These are phyloP conservation scores for Diaporthe sp. DNA, from an alignment of 2,329 filamentous ascomycete genomes.

Conservation along the genomic window DNA sequence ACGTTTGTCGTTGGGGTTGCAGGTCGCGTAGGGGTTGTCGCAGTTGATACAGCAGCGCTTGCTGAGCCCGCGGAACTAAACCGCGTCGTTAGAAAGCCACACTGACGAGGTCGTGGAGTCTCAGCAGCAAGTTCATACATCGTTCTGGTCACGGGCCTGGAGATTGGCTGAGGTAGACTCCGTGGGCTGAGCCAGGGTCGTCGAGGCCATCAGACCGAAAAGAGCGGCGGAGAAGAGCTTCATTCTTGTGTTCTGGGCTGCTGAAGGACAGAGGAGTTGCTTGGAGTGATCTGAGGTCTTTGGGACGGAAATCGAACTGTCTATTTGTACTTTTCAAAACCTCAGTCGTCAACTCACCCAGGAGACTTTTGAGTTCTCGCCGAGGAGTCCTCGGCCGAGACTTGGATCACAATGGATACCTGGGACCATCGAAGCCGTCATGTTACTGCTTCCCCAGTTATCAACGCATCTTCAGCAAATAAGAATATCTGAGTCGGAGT, in stretches of 20 bases:
- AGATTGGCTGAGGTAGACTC: not conserved
- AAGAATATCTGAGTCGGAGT: not conserved
- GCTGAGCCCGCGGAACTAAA: constrained; percentile 5
- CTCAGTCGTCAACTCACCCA: not conserved
- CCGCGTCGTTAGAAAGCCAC: not conserved
- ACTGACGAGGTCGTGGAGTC: not conserved
- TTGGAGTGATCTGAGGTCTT: not conserved
- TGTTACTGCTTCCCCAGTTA: not conserved
- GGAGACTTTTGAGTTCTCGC: not conserved
- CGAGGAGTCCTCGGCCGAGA: not conserved
- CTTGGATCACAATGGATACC: not conserved
- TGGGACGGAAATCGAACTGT: not conserved
- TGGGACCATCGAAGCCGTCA: not conserved
- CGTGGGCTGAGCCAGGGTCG: not conserved
- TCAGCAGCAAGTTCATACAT: not conserved
- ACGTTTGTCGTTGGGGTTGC: constrained; percentile 8
- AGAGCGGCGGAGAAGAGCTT: not conserved
- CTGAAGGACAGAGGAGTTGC: not conserved
- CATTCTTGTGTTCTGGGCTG: not conserved
- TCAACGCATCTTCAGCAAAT: not conserved
- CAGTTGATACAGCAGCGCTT: constrained; percentile 14
- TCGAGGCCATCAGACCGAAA: constrained; percentile 2
- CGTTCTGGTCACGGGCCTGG: not conserved
- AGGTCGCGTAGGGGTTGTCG: constrained; percentile 9
- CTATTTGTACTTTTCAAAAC: not conserved